A percentile compares a stretch with the other conserved stretches of the same genome.
Evolutionary conservation across 805 yeast species (phyloP).

Genomic region (Wickerhamiella spandovensis): DNA sequence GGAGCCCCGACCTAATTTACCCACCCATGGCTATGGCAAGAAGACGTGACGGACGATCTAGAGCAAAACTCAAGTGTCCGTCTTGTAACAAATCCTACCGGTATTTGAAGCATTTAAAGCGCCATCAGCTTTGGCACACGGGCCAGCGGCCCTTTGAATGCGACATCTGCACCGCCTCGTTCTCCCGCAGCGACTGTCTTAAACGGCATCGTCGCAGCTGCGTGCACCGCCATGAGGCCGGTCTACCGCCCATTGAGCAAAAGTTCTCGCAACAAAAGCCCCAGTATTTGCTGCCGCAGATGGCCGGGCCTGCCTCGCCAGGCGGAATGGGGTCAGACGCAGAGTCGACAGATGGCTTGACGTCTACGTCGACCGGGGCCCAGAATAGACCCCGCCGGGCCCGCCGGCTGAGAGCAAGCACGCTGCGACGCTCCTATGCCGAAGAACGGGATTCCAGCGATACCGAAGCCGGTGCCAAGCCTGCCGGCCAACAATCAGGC

Average conservation of each 20-base stretch:
- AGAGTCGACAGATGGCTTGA: background rate
- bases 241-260: background rate
- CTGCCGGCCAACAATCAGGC: background rate
- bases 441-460: background rate
- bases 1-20: background rate
- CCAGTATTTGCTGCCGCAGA: background rate
- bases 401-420: background rate
- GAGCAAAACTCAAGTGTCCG: slow-evolving; percentile 14
- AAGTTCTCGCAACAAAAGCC: background rate
- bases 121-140: slow-evolving; percentile 72
- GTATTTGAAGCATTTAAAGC: slow-evolving; percentile 60
- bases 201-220: slow-evolving; percentile 11
- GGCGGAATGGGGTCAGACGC: background rate
- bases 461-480: background rate
- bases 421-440: background rate
- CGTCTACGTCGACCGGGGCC: background rate
- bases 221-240: background rate
- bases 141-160: slow-evolving; percentile 79
- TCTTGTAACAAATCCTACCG: slow-evolving; percentile 19
- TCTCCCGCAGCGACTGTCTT: slow-evolving; percentile 15
- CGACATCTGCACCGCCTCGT: slow-evolving; percentile 39
- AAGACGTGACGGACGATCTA: background rate
- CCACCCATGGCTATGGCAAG: background rate
- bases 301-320: background rate
- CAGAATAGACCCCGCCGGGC: too few species aligned